phyloP scores from a whole-genome alignment of 31 red algal species.

The Endocladia muricata region DNA sequence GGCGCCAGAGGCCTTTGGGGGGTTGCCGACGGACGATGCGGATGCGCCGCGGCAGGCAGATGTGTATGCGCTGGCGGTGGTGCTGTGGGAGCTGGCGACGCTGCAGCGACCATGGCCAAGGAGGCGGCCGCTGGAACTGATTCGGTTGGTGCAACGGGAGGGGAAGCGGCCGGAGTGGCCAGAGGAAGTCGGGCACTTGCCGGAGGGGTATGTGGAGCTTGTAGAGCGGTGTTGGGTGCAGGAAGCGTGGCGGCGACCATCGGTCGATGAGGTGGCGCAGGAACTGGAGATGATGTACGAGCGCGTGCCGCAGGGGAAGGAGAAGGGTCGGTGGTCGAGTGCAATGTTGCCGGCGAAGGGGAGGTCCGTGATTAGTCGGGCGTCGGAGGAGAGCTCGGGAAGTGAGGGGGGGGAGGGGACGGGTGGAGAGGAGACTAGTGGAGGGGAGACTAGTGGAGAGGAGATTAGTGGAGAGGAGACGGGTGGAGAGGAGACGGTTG shows the following conservation, averaged over 20 bases:
- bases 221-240: slow-evolving; percentile 48
- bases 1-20: slow-evolving; percentile 45
- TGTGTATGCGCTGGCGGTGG: slow-evolving; percentile 47
- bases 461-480: not conserved
- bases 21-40: slow-evolving; percentile 18
- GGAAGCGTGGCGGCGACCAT: slow-evolving; percentile 18
- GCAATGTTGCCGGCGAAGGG: not conserved
- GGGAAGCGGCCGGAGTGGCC: slow-evolving; percentile 31
- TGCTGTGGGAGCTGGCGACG: slow-evolving; percentile 59
- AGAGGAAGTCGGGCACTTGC: not conserved
- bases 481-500: not conserved
- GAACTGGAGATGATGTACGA: slow-evolving; percentile 10
- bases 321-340: not conserved
- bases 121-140: slow-evolving; percentile 17
- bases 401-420: not conserved
- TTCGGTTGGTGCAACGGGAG: slow-evolving; percentile 20
- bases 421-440: not conserved
- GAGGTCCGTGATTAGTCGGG: not conserved
- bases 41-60: slow-evolving; percentile 38
- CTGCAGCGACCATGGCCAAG: slow-evolving; percentile 41
- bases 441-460: too few species aligned
- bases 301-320: not conserved
- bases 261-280: slow-evolving; percentile 13
- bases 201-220: slow-evolving; percentile 15
- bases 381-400: not conserved